phyloP scores from a whole-genome alignment of 371 early-diverging fungal species.

The Scutellospora calospora region DNA sequence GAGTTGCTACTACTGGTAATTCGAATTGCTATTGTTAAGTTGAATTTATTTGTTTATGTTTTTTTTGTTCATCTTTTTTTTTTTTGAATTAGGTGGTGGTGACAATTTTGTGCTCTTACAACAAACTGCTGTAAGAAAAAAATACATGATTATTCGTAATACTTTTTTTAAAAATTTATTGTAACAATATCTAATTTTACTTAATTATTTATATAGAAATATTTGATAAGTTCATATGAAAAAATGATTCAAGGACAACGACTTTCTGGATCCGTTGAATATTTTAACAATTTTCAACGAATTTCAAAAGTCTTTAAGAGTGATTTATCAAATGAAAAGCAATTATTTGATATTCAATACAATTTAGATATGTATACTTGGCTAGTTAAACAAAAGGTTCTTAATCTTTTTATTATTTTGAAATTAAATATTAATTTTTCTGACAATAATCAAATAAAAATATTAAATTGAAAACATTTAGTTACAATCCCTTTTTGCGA shows the following conservation, averaged over 20 bases:
- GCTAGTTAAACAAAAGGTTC: conserved; percentile 48
- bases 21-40: background rate
- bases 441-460: background rate
- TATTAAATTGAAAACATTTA: background rate
- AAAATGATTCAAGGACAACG: conserved; percentile 49
- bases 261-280: conserved; percentile 52
- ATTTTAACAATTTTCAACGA: conserved; percentile 51
- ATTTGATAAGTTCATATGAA: conserved; percentile 53
- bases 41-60: background rate
- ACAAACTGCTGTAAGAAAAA: conserved; percentile 59
- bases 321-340: conserved; percentile 49
- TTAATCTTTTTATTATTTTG: background rate
- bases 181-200: background rate
- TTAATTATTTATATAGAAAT: conserved; percentile 46
- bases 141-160: background rate
- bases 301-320: conserved; percentile 45
- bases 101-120: conserved; percentile 75
- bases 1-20: conserved; percentile 68
- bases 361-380: conserved; percentile 52
- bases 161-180: background rate
- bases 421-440: background rate
- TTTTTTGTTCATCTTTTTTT: background rate
- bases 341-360: conserved; percentile 50
- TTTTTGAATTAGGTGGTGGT: conserved; percentile 61
- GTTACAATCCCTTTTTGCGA: background rate